Percentiles rank a stretch among this genome's conserved stretches.
Conservation (phyloP, 257 asterid genomes). For the Scutellaria baicalensis region DNA sequence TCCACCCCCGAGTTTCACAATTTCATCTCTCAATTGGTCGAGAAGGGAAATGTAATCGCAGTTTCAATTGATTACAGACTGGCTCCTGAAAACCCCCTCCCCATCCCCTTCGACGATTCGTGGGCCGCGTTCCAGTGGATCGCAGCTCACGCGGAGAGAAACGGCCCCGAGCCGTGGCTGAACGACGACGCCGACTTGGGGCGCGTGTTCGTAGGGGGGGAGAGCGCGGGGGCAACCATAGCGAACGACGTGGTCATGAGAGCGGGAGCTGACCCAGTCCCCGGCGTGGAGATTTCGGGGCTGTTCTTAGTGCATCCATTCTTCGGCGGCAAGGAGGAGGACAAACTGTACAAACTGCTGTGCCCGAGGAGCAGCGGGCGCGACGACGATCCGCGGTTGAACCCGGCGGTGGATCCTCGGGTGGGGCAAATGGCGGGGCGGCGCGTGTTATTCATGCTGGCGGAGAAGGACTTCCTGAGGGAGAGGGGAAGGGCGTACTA, state of each 20-base stretch:
- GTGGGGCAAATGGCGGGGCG: slow-evolving; percentile 44
- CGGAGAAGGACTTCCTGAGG: slow-evolving; percentile 50
- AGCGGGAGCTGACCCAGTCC: slow-evolving; percentile 28
- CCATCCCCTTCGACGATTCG: slow-evolving; percentile 56
- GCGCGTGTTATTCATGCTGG: slow-evolving; percentile 40
- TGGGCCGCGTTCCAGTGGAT: slow-evolving; percentile 68
- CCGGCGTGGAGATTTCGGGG: slow-evolving; percentile 30
- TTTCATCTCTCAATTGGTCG: slow-evolving; percentile 27
- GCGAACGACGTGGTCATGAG: slow-evolving; percentile 47
- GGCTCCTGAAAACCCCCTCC: slow-evolving; percentile 58
- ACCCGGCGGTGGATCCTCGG: slow-evolving; percentile 54
- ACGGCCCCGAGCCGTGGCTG: slow-evolving; percentile 57
- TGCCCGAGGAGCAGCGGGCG: slow-evolving; percentile 47
- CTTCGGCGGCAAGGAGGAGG: slow-evolving; percentile 48
- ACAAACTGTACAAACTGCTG: slow-evolving; percentile 27
- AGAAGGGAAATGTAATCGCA: slow-evolving; percentile 29
- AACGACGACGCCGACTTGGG: slow-evolving; percentile 47
- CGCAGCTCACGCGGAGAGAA: slow-evolving; percentile 31
- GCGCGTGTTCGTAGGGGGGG: slow-evolving; percentile 56
- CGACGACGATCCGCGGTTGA: slow-evolving; percentile 61
- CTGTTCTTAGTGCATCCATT: slow-evolving; percentile 40
- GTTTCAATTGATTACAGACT: slow-evolving; percentile 58
- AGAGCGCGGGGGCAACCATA: slow-evolving; percentile 73
- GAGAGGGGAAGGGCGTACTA: slow-evolving; percentile 39
- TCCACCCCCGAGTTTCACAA: slow-evolving; percentile 22